Conservation (phyloP, 75 land plant species). For the Adiantum capillusveneris region DNA sequence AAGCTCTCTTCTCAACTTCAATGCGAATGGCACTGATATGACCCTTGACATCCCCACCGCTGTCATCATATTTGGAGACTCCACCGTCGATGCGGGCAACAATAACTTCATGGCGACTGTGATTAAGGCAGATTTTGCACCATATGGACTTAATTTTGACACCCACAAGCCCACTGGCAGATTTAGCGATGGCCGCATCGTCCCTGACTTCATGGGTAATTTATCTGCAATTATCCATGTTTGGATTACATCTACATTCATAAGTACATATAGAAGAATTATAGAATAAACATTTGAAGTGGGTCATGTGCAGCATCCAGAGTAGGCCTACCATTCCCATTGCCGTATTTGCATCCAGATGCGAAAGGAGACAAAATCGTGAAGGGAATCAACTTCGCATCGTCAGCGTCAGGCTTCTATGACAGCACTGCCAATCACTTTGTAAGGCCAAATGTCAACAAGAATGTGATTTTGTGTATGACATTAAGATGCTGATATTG, state of each 20-base stretch:
- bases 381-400: conserved; percentile 64
- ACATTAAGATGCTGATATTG: background rate
- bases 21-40: background rate
- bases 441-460: too few species aligned
- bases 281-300: too few species aligned
- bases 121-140: conserved; percentile 10
- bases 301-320: conserved; percentile 13
- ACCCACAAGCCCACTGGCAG: conserved; percentile 11
- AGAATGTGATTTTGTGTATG: too few species aligned
- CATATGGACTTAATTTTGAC: conserved; percentile 12
- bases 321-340: conserved; percentile 26
- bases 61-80: conserved; percentile 25
- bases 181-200: conserved; percentile 13
- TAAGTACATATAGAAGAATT: background rate
- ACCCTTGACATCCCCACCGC: background rate
- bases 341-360: conserved; percentile 40
- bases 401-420: conserved; percentile 59
- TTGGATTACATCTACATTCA: background rate
- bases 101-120: conserved; percentile 9
- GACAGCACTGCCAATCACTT: conserved; percentile 41
- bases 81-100: conserved; percentile 18
- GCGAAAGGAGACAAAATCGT: conserved; percentile 24
- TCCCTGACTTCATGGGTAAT: conserved; percentile 4
- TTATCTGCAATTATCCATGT: background rate
- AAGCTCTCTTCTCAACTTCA: too few species aligned